These are phyloP conservation scores for Schizophyllum amplum DNA, from an alignment of 1,284 basidiomycete genomes.

Conservation along the genomic window DNA sequence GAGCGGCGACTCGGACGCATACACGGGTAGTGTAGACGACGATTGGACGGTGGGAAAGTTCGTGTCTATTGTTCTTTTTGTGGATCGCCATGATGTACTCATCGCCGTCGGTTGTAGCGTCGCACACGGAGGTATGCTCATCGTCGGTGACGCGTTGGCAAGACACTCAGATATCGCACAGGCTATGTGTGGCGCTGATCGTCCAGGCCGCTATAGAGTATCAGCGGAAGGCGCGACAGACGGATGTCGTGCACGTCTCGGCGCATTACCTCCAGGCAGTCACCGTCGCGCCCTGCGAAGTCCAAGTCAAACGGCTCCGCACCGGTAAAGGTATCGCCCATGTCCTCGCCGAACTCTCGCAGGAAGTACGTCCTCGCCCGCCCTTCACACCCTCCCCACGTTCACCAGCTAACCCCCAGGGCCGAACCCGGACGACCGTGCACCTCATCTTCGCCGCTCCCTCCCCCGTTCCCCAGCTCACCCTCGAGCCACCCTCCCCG, in stretches of 20 bases:
- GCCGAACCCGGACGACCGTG: slow-evolving; percentile 34
- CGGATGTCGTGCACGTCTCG: slow-evolving; percentile 49
- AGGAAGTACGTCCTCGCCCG: slow-evolving; percentile 32
- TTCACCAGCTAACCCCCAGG: slow-evolving; percentile 23
- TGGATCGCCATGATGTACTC: neutral
- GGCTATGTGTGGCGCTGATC: slow-evolving; percentile 47
- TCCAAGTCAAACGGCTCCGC: slow-evolving; percentile 38
- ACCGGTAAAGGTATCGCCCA: slow-evolving; percentile 45
- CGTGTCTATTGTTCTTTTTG: slow-evolving; percentile 2
- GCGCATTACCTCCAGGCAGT: slow-evolving; percentile 48
- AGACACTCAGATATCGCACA: slow-evolving; percentile 21
- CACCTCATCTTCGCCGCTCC: slow-evolving; percentile 52
- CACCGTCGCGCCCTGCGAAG: slow-evolving; percentile 28
- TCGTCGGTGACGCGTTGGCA: neutral
- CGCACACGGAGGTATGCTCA: slow-evolving; percentile 44
- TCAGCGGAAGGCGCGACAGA: slow-evolving; percentile 37
- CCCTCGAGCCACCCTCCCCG: slow-evolving; percentile 38
- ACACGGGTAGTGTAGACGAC: slow-evolving; percentile 32
- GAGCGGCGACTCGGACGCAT: slow-evolving; percentile 19
- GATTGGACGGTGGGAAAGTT: slow-evolving; percentile 35
- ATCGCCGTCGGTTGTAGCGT: slow-evolving; percentile 25
- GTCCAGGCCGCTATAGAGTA: slow-evolving; percentile 44
- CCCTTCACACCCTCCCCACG: neutral
- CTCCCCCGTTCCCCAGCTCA: slow-evolving; percentile 23
- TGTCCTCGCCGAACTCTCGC: slow-evolving; percentile 44